These are phyloP conservation scores for Tuctoria greenei DNA, from an alignment of 176 grass and related monocot species.

Conservation along the genomic window DNA sequence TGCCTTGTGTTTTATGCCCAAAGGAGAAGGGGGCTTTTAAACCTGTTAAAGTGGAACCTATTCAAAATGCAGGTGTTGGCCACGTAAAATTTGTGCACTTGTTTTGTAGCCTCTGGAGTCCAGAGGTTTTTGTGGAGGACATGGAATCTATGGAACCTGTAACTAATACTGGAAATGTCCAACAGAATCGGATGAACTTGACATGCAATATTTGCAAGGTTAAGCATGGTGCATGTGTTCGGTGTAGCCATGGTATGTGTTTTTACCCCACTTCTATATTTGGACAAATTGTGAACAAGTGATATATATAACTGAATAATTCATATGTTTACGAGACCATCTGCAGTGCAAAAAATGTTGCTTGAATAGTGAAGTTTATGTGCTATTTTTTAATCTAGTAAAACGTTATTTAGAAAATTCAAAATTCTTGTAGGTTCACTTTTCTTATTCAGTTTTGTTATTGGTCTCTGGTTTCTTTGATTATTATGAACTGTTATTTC, in stretches of 20 bases:
- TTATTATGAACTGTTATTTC: constrained; percentile 9
- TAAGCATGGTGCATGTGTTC: constrained; percentile 89
- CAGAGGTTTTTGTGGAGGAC: constrained; percentile 74
- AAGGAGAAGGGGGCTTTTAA: constrained; percentile 82
- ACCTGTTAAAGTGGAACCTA: constrained; percentile 39
- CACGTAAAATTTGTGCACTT: constrained; percentile 59
- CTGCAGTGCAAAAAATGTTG: constrained; percentile 22
- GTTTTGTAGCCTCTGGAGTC: constrained; percentile 91
- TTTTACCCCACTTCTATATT: constrained; percentile 23
- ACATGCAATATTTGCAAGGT: constrained; percentile 90
- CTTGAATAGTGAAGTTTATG: neutral
- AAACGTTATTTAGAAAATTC: constrained; percentile 4
- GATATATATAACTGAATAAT: constrained; percentile 10
- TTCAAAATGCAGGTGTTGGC: constrained; percentile 17
- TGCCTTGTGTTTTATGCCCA: constrained; percentile 74
- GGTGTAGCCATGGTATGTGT: constrained; percentile 95
- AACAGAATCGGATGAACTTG: constrained; percentile 66
- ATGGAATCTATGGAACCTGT: constrained; percentile 73
- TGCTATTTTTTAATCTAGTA: constrained; percentile 12
- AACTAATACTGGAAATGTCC: constrained; percentile 51
- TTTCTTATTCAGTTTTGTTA: neutral
- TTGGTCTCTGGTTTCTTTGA: neutral
- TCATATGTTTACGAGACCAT: neutral
- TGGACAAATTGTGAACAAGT: constrained; percentile 14
- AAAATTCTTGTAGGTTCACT: neutral